A percentile compares a stretch with the other conserved stretches of the same genome.
Conservation (phyloP, 2,329 filamentous ascomycete species). For the Calonectria pseudoturangicola region DNA sequence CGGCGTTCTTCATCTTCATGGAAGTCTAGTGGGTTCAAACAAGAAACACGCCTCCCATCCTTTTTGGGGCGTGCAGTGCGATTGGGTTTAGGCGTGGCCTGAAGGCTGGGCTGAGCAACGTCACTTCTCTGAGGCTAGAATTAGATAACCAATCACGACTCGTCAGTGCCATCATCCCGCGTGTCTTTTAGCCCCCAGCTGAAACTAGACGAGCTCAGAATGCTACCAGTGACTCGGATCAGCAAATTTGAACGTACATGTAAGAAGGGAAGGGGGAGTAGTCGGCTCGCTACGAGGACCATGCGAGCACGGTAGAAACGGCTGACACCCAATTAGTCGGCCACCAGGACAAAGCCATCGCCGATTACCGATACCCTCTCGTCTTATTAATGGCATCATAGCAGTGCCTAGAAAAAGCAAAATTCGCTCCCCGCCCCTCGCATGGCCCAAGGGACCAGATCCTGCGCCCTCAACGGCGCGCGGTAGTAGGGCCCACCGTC, state of each 20-base stretch:
- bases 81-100: conserved; percentile 26
- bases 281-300: neutral
- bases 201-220: conserved; percentile 7
- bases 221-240: conserved; percentile 9
- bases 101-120: conserved; percentile 31
- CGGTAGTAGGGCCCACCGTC: neutral
- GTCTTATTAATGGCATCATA: neutral
- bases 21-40: conserved; percentile 24
- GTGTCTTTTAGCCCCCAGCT: conserved; percentile 27
- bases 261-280: neutral
- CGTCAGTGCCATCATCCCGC: conserved; percentile 33
- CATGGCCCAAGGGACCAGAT: conserved; percentile 27
- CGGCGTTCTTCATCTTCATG: conserved; percentile 23
- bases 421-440: conserved; percentile 7
- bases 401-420: conserved; percentile 1
- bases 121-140: conserved; percentile 24
- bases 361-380: conserved; percentile 3
- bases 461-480: conserved; percentile 14
- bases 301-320: neutral
- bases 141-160: conserved; percentile 38
- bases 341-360: neutral
- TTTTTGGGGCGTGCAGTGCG: conserved; percentile 30
- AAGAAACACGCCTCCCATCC: conserved; percentile 9
- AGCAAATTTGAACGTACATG: conserved; percentile 17
- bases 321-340: neutral